These are phyloP conservation scores for Plasmodium vivax DNA, from an alignment of 169 alveolate species.

Conservation along the genomic window DNA sequence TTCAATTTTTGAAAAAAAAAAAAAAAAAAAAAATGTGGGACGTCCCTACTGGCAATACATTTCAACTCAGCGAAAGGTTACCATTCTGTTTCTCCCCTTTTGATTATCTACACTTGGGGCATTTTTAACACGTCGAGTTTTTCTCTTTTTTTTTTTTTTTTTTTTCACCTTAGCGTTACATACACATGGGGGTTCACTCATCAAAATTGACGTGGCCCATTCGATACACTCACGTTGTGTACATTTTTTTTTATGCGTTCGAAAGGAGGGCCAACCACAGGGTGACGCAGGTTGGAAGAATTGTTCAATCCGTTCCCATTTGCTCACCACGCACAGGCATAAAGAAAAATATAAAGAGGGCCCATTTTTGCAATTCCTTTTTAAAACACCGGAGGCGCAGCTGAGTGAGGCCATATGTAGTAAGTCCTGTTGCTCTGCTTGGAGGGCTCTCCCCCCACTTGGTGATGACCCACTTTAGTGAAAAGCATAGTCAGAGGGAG, in stretches of 20 bases:
- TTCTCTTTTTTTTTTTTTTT: neutral
- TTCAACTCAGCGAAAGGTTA: neutral
- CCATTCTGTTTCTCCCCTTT: neutral
- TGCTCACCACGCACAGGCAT: neutral
- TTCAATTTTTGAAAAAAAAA: neutral
- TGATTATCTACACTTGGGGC: neutral
- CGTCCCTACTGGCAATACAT: neutral
- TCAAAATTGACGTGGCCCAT: neutral
- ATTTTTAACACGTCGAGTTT: neutral
- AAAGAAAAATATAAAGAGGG: neutral
- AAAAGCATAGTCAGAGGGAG: neutral
- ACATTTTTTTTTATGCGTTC: neutral
- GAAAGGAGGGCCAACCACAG: neutral
- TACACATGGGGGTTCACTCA: neutral
- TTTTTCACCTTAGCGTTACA: neutral
- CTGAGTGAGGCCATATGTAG: neutral
- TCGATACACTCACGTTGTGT: neutral
- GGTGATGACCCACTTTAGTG: neutral
- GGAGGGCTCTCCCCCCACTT: neutral
- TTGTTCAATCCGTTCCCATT: neutral
- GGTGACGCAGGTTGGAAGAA: neutral
- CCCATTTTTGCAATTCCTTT: neutral
- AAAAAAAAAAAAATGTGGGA: neutral
- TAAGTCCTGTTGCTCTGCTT: neutral
- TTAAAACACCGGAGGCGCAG: neutral